phyloP scores from a whole-genome alignment of 1,139 yeast genomes.

The Hansenula lynferdii region DNA sequence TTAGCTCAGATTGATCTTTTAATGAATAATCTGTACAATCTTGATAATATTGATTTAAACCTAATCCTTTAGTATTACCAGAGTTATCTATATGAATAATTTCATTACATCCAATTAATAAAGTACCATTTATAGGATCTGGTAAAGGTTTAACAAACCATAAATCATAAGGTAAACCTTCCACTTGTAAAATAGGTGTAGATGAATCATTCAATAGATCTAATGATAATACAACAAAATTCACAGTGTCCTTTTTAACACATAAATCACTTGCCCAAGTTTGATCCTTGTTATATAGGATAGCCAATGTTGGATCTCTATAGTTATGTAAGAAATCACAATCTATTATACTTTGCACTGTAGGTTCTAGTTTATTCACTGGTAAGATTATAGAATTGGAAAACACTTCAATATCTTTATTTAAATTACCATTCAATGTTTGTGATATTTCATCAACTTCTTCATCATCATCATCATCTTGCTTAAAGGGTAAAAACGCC shows the following conservation, averaged over 20 bases:
- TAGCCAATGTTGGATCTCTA: slow-evolving; percentile 75
- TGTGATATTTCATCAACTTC: slow-evolving; percentile 8
- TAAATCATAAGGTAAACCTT: slow-evolving; percentile 71
- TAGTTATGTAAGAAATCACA: slow-evolving; percentile 64
- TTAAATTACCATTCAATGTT: slow-evolving; percentile 9
- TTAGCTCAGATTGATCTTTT: slow-evolving; percentile 48
- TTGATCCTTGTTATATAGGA: slow-evolving; percentile 51
- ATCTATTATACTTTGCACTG: slow-evolving; percentile 57
- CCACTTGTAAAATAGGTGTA: slow-evolving; percentile 60
- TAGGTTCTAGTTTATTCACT: slow-evolving; percentile 51
- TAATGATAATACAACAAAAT: slow-evolving; percentile 58
- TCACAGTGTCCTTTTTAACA: slow-evolving; percentile 56
- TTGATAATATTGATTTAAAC: slow-evolving; percentile 54
- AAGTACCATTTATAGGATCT: slow-evolving; percentile 64
- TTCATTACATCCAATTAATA: slow-evolving; percentile 74
- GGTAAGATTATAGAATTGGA: slow-evolving; percentile 39
- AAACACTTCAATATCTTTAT: slow-evolving; percentile 6
- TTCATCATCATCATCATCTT: slow-evolving; percentile 24
- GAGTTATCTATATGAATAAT: slow-evolving; percentile 78
- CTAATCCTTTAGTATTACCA: slow-evolving; percentile 66
- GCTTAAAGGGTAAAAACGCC: slow-evolving; percentile 67
- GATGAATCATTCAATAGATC: slow-evolving; percentile 61
- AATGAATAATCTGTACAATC: slow-evolving; percentile 45
- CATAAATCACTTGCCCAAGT: slow-evolving; percentile 76
- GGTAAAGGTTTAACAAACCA: slow-evolving; percentile 60